Evolutionary conservation across 306 rosid genomes (phyloP).

Genomic region (Mimosa pudica): DNA sequence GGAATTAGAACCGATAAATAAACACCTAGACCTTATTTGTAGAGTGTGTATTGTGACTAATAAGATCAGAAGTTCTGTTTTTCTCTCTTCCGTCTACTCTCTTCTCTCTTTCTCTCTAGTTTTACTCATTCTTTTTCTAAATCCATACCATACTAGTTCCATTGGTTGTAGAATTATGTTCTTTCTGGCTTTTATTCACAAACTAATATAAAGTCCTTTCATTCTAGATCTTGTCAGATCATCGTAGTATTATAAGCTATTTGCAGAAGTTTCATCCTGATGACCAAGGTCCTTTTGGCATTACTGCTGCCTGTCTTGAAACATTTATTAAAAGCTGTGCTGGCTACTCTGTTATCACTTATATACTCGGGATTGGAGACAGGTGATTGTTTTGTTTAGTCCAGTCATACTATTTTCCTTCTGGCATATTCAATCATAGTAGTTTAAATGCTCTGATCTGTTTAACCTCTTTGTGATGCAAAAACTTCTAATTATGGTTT

Average conservation of each 20-base stretch:
- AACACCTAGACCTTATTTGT: too few species aligned
- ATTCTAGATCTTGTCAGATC: slow-evolving; percentile 87
- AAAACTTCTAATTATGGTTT: not conserved
- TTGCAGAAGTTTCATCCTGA: slow-evolving; percentile 96
- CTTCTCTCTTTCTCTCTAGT: too few species aligned
- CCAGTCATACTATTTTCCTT: slow-evolving; percentile 15
- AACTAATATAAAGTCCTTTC: slow-evolving; percentile 38
- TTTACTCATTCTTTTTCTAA: too few species aligned
- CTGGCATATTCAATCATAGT: slow-evolving; percentile 17
- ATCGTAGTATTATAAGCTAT: slow-evolving; percentile 91
- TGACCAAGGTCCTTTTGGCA: slow-evolving; percentile 95
- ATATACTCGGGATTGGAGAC: slow-evolving; percentile 97
- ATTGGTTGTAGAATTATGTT: slow-evolving; percentile 28
- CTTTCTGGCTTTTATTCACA: slow-evolving; percentile 18
- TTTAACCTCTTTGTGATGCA: not conserved
- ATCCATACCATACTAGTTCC: not conserved
- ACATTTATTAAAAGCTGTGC: slow-evolving; percentile 98
- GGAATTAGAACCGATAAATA: too few species aligned
- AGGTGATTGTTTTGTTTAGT: slow-evolving; percentile 57
- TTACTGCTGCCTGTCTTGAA: slow-evolving; percentile 94
- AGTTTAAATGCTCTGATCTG: slow-evolving; percentile 13
- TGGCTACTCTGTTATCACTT: slow-evolving; percentile 99
- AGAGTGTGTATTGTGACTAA: too few species aligned
- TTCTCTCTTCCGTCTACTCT: too few species aligned
- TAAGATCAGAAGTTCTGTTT: too few species aligned